phyloP scores from a whole-genome alignment of 2,329 filamentous ascomycete species.

The Penicillium crustosum region DNA sequence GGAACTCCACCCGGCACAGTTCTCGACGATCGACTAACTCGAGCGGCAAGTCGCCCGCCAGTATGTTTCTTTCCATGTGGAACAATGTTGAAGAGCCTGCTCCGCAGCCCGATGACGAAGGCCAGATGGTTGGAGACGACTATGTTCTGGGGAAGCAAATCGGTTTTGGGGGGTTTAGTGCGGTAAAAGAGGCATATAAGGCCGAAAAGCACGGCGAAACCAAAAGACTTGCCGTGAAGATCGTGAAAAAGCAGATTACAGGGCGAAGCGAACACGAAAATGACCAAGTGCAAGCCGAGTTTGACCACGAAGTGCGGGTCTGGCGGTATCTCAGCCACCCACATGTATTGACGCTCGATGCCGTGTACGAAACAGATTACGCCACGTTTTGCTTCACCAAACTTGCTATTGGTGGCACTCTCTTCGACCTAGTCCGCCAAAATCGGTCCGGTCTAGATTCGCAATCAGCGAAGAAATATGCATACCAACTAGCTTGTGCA shows the following conservation, averaged over 20 bases:
- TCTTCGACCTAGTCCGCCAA: slow-evolving; percentile 62
- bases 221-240: slow-evolving; percentile 62
- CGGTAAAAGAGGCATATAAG: slow-evolving; percentile 66
- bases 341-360: slow-evolving; percentile 61
- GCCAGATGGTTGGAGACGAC: slow-evolving; percentile 64
- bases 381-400: slow-evolving; percentile 70
- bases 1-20: slow-evolving; percentile 34
- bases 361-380: slow-evolving; percentile 65
- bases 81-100: slow-evolving; percentile 42
- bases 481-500: slow-evolving; percentile 63
- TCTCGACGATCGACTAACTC: slow-evolving; percentile 52
- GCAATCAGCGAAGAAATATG: slow-evolving; percentile 58
- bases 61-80: slow-evolving; percentile 59
- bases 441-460: slow-evolving; percentile 54
- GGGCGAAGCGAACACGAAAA: slow-evolving; percentile 61
- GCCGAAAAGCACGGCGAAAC: slow-evolving; percentile 57
- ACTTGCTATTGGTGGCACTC: slow-evolving; percentile 62
- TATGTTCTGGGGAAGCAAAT: slow-evolving; percentile 68
- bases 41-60: slow-evolving; percentile 58
- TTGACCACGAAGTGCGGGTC: slow-evolving; percentile 67
- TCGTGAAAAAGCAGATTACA: slow-evolving; percentile 60
- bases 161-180: slow-evolving; percentile 65
- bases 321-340: slow-evolving; percentile 65
- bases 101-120: slow-evolving; percentile 63
- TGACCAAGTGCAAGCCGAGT: slow-evolving; percentile 64